These are phyloP conservation scores for Pinus albicaulis DNA, from an alignment of 75 land plant species.

Conservation along the genomic window DNA sequence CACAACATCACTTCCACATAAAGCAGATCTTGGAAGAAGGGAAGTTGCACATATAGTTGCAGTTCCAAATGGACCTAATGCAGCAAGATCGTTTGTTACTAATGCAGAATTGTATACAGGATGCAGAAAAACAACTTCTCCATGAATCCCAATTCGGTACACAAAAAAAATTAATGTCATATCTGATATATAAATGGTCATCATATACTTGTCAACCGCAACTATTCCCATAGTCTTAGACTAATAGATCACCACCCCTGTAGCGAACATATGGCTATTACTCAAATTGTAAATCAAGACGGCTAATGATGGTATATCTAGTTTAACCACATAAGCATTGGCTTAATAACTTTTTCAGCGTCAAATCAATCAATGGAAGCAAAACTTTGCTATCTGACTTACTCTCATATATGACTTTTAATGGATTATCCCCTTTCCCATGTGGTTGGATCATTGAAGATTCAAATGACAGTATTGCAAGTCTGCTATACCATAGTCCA, in stretches of 20 bases:
- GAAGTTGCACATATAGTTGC: conserved; percentile 25
- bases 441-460: too few species aligned
- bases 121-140: conserved; percentile 36
- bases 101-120: conserved; percentile 43
- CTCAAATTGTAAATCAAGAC: conserved; percentile 49
- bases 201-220: conserved; percentile 41
- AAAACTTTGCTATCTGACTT: too few species aligned
- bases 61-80: conserved; percentile 23
- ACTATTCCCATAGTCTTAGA: conserved; percentile 32
- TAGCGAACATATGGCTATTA: conserved; percentile 31
- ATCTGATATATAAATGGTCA: conserved; percentile 39
- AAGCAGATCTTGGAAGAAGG: conserved; percentile 12
- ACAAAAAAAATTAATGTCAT: conserved; percentile 37
- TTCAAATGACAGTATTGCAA: too few species aligned
- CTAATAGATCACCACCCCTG: conserved; percentile 40
- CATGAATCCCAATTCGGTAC: conserved; percentile 42
- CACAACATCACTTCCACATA: background rate
- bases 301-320: conserved; percentile 33
- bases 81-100: conserved; percentile 33
- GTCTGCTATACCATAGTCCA: too few species aligned
- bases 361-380: background rate
- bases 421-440: too few species aligned
- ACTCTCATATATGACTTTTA: background rate
- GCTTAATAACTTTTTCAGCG: conserved; percentile 31
- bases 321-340: conserved; percentile 39